Base-by-base conservation (phyloP, 768 basidiomycete species). In the Hericium erinaceus region DNA sequence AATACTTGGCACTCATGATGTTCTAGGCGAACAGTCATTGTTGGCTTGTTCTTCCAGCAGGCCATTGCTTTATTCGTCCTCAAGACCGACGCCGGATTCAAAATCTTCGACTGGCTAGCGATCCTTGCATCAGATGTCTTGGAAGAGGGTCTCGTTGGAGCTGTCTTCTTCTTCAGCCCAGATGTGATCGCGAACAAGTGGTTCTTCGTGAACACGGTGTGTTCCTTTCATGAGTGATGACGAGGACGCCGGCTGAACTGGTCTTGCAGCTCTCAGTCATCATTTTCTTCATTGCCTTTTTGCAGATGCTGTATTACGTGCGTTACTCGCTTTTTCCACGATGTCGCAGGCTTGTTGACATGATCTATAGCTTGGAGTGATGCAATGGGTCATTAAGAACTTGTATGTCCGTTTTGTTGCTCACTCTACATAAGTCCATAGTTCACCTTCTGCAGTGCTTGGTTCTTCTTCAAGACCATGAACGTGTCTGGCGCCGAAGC, bases 401-500 rank as follows among this genome's bases (percentile, higher is more conserved):
- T 93, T 95, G 86, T 87, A 60, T 62, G 83, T 60, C 8, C 5
- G 26, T 33, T 33, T 33, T 10, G 6, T 10, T 33, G 33, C 9
- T 33, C 33, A 33, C 8, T 10, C 33, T 33, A 33, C 6, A 6
- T 33, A 33, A 33, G 33, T 33, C 33, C 33, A 33, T 33, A 6
- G 59, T 57, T 38, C 58, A 48, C 53, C 39, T 28, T 44, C 16
- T 56, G 49, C 56, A 87, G 86, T 66, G 93, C 92, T 2, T 92
- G 89, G 90, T 80, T 95, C 74, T 95, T 95, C 80, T 92, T 90
- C 76, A 93, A 92, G 70, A 72, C 89, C 53, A 80, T 95, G 83
- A 85, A 89, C 61, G 81, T 95, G 38, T 94, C 93, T n/a, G 93
- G 94, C 58, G 93, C 92, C 3, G 93, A 95, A 68, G 92, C 93